Base-by-base conservation (phyloP, 257 asterid species). In the Prunella vulgaris region DNA sequence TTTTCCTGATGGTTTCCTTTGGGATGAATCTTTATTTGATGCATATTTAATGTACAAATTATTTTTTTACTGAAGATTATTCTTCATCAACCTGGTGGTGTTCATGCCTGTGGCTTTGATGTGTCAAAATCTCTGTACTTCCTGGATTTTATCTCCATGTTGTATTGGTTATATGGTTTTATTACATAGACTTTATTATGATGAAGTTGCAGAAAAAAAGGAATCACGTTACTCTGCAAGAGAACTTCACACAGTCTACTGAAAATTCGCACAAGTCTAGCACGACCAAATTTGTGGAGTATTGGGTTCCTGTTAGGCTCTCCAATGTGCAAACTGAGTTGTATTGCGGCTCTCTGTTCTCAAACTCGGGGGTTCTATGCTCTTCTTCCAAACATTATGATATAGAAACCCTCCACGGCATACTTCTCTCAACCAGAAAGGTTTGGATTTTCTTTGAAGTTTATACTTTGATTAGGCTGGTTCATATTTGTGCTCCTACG, bases 221-320 rank as follows among this genome's bases (percentile, higher is more conserved):
- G 30, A 60, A 57, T 49, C 42, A 59, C 56, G 6, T 57, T 54
- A 22, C 66, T 25, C 28, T 25, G 28, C 28, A 1, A 25, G 28
- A 25, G 3, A 25, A 25, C 28, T 25, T 25, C 28, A 25, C 28
- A 25, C 2, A 25, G 28, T 25, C 28, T 25, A 25, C 28, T 32
- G 78, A 68, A 58, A 62, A 64, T 51, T 69, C 32, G 73, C 25
- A 61, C 9, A 20, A 73, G 14, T 28, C 77, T 63, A 71, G 40
- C 9, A 49, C 60, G 17, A 70, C 63, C 49, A 79, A 74, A 53
- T 83, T 84, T 52, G 54, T 80, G 51, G 92, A 88, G 78, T 84
- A 86, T 14, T 88, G 95, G 95, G 90, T 86, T 61, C 92, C 92
- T 25, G 87, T 78, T 65, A 61, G 52, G 82, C 95, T 85, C 64